phyloP scores from a whole-genome alignment of 441 rosid species.

The Geranium incanum region DNA sequence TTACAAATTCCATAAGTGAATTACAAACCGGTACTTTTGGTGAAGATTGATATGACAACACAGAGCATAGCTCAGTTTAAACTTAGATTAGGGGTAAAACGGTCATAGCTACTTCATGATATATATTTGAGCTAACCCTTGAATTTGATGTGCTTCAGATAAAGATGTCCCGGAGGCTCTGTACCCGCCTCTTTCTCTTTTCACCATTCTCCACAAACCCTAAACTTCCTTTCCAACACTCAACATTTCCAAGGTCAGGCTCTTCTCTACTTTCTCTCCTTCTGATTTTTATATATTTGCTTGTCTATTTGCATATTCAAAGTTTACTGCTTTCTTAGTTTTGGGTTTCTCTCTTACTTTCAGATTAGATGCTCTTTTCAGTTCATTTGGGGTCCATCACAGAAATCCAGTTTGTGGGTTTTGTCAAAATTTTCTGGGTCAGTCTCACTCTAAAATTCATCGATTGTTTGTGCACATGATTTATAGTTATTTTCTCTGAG shows the following conservation, averaged over 20 bases:
- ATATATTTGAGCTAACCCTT: background rate
- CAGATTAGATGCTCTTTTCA: constrained; percentile 25
- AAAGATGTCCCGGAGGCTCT: constrained; percentile 22
- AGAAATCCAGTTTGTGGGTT: constrained; percentile 15
- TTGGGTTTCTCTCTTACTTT: constrained; percentile 1
- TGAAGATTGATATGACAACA: too few species aligned
- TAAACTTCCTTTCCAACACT: constrained; percentile 12
- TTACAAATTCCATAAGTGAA: background rate
- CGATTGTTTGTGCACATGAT: background rate
- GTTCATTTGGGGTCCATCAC: constrained; percentile 12
- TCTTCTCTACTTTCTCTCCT: background rate
- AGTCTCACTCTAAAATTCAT: constrained; percentile 1
- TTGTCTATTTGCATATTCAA: background rate
- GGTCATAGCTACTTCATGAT: background rate
- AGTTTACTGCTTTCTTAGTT: background rate
- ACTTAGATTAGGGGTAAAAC: background rate
- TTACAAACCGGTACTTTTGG: background rate
- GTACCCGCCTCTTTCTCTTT: constrained; percentile 23
- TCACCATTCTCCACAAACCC: constrained; percentile 13
- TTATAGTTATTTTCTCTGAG: background rate
- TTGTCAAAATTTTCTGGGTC: constrained; percentile 29
- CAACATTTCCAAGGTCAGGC: constrained; percentile 19
- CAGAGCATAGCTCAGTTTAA: background rate
- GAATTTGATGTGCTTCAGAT: background rate
- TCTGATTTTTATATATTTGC: background rate